Evolutionary conservation across 2,329 filamentous ascomycete genomes (phyloP).

Genomic region (Neonectria sp.): DNA sequence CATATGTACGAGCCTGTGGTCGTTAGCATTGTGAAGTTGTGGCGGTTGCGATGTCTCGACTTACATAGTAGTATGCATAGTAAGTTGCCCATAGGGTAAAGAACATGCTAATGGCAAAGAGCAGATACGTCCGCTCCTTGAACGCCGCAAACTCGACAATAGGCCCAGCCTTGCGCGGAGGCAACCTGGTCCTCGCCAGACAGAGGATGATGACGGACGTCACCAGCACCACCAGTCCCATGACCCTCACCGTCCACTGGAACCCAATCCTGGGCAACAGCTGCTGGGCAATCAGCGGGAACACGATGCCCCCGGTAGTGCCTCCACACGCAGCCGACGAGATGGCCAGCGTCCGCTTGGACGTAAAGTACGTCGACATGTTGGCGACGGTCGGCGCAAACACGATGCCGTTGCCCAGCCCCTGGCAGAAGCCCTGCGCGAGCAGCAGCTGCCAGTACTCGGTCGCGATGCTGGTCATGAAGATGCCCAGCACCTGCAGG

Average conservation of each 20-base stretch:
- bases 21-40: neutral
- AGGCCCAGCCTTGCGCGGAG: conserved; percentile 64
- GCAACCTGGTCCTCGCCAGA: conserved; percentile 64
- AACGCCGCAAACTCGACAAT: conserved; percentile 67
- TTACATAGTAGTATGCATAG: conserved; percentile 64
- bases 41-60: conserved; percentile 21
- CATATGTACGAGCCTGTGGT: conserved; percentile 56
- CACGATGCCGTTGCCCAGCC: conserved; percentile 68
- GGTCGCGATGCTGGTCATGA: conserved; percentile 60
- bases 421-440: conserved; percentile 70
- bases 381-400: conserved; percentile 69
- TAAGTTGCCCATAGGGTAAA: conserved; percentile 65
- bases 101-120: conserved; percentile 54
- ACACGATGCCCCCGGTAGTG: conserved; percentile 74
- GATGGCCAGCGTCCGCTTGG: conserved; percentile 72
- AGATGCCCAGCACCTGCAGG: conserved; percentile 62
- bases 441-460: conserved; percentile 65
- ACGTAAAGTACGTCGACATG: conserved; percentile 73
- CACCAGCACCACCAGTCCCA: conserved; percentile 72
- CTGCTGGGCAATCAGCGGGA: conserved; percentile 70
- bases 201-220: conserved; percentile 55
- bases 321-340: conserved; percentile 73
- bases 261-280: conserved; percentile 74
- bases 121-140: conserved; percentile 61
- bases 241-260: conserved; percentile 73